These are phyloP conservation scores for Schrenkiella parvula DNA, from an alignment of 345 rosid genomes.

Conservation along the genomic window DNA sequence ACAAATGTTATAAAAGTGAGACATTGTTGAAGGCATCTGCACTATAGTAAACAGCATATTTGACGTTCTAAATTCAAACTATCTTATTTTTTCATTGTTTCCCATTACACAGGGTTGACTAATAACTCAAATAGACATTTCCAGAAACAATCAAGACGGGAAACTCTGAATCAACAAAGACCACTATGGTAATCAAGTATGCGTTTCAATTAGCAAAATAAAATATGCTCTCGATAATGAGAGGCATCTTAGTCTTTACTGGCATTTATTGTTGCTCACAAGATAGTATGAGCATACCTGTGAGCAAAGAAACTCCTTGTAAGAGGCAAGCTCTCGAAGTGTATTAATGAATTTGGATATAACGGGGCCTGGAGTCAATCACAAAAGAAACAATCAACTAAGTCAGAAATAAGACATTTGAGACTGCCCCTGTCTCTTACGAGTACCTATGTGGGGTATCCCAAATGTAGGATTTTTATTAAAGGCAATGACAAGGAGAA, in stretches of 20 bases:
- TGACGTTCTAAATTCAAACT: background rate
- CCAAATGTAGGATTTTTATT: background rate
- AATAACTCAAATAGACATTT: background rate
- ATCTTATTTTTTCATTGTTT: background rate
- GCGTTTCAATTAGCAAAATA: background rate
- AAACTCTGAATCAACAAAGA: background rate
- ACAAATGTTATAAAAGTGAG: conserved; percentile 7
- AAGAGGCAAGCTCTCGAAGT: conserved; percentile 79
- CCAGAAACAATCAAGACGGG: background rate
- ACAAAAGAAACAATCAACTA: conserved; percentile 2
- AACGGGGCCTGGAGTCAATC: conserved; percentile 56
- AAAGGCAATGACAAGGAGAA: background rate
- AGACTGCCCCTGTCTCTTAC: background rate
- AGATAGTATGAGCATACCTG: conserved; percentile 51
- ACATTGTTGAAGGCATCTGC: background rate
- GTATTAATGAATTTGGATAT: conserved; percentile 69
- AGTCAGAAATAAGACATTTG: background rate
- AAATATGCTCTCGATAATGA: background rate
- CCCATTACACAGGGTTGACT: background rate
- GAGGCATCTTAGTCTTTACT: background rate
- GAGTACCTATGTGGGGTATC: too few relatives aligned
- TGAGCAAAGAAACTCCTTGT: conserved; percentile 84
- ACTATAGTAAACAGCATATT: background rate
- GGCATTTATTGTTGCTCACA: background rate
- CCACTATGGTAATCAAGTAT: background rate